phyloP scores from a whole-genome alignment of 805 yeast species.

The Kluyveromyces starmeri region DNA sequence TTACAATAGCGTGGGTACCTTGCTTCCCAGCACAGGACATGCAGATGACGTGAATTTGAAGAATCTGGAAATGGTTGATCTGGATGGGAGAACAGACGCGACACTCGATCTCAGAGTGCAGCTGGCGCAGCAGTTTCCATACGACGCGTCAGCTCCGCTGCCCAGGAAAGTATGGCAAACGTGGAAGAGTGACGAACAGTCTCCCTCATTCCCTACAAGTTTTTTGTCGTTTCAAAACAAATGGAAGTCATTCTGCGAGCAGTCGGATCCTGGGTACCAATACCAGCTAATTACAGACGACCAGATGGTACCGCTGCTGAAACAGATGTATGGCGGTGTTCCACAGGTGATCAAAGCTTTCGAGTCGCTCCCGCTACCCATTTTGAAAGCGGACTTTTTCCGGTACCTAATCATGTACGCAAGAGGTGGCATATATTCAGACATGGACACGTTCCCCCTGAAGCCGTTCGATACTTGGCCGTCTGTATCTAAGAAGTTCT shows the following conservation, averaged over 20 bases:
- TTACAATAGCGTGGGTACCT: constrained; percentile 6
- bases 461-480: constrained; percentile 72
- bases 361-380: constrained; percentile 64
- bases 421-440: constrained; percentile 88
- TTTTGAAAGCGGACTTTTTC: constrained; percentile 88
- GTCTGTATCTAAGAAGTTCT: constrained; percentile 33
- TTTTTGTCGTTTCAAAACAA: constrained; percentile 43
- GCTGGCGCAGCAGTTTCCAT: constrained; percentile 65
- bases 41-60: constrained; percentile 14
- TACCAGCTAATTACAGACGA: constrained; percentile 71
- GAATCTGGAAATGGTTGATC: constrained; percentile 5
- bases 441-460: constrained; percentile 74
- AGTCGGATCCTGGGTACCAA: constrained; percentile 31
- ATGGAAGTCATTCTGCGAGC: constrained; percentile 39
- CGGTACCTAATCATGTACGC: constrained; percentile 81
- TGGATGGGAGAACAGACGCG: background rate
- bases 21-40: constrained; percentile 24
- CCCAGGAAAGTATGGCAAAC: constrained; percentile 90
- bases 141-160: constrained; percentile 51
- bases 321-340: constrained; percentile 51
- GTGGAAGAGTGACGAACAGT: constrained; percentile 67
- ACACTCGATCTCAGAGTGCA: constrained; percentile 32
- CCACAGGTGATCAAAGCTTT: constrained; percentile 77
- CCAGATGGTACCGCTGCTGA: constrained; percentile 46
- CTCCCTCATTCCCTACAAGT: constrained; percentile 45